Percentiles rank a stretch among this genome's conserved stretches.
phyloP scores from a whole-genome alignment of 176 grass and related monocot genomes.

The Aegilops speltoides region DNA sequence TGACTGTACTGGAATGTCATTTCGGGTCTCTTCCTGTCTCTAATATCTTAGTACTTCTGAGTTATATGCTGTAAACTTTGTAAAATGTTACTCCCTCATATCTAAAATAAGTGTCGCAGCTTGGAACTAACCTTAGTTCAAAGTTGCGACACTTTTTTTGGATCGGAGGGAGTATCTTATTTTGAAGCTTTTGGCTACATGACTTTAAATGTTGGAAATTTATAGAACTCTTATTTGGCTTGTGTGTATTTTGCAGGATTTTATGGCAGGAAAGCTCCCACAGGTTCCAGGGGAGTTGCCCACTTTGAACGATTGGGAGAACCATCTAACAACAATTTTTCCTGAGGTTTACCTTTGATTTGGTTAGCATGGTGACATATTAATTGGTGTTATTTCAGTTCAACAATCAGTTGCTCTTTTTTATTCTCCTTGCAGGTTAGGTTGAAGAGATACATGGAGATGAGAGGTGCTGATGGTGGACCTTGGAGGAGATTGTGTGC shows the following conservation, averaged over 20 bases:
- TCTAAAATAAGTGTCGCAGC: too few species aligned
- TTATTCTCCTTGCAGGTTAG: conserved; percentile 68
- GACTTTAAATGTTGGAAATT: conserved; percentile 7
- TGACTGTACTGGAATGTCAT: conserved; percentile 94
- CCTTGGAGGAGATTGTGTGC: conserved; percentile 98
- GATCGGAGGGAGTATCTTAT: neutral
- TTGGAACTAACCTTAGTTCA: too few species aligned
- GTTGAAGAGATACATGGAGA: conserved; percentile 96
- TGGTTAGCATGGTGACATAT: conserved; percentile 9
- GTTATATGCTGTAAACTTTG: conserved; percentile 7
- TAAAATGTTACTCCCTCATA: too few species aligned
- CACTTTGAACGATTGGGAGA: conserved; percentile 98
- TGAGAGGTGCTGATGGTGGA: conserved; percentile 98
- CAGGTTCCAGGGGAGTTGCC: conserved; percentile 81
- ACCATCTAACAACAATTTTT: conserved; percentile 99
- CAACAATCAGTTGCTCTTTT: conserved; percentile 21
- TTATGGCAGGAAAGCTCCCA: conserved; percentile 94
- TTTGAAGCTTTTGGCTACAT: neutral
- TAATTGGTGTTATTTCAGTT: neutral
- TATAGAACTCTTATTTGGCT: conserved; percentile 6
- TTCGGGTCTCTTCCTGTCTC: conserved; percentile 68
- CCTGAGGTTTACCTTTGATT: conserved; percentile 67
- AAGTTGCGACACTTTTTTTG: too few species aligned
- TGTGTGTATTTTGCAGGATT: conserved; percentile 66
- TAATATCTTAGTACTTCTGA: conserved; percentile 7